These are phyloP conservation scores for Chrysoporthe austroafricana DNA, from an alignment of 2,329 filamentous ascomycete genomes.

Conservation along the genomic window DNA sequence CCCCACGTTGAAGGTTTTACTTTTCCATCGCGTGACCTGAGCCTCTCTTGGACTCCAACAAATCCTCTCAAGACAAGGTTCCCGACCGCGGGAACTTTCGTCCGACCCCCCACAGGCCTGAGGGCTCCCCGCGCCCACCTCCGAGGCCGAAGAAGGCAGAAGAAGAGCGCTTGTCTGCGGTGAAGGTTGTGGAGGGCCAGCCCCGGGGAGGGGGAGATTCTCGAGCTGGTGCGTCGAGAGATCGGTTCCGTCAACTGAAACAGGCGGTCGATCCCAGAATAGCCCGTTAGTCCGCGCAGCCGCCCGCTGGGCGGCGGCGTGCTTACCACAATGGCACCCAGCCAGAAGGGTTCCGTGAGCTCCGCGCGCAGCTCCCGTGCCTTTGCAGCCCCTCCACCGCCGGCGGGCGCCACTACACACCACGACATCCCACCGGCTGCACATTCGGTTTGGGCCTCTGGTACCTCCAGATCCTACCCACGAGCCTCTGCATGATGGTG, in stretches of 20 bases:
- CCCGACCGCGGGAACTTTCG: slow-evolving; percentile 1
- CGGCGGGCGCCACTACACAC: slow-evolving; percentile 19
- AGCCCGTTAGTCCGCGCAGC: not conserved
- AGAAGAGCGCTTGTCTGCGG: too few relatives aligned
- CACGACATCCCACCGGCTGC: slow-evolving; percentile 12
- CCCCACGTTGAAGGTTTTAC: not conserved
- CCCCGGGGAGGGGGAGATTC: too few relatives aligned
- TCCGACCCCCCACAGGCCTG: not conserved
- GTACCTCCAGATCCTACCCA: slow-evolving; percentile 10
- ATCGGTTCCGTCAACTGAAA: not conserved
- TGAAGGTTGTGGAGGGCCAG: not conserved
- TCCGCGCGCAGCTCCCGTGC: slow-evolving; percentile 13
- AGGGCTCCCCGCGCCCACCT: not conserved
- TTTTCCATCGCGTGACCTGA: not conserved
- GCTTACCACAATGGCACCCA: slow-evolving; percentile 6
- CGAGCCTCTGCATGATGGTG: slow-evolving; percentile 19
- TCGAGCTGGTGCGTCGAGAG: too few relatives aligned
- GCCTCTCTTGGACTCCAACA: not conserved
- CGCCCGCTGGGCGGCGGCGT: not conserved
- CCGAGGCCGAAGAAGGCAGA: too few relatives aligned
- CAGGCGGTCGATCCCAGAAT: not conserved
- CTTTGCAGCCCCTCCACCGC: slow-evolving; percentile 14
- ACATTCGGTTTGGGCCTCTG: slow-evolving; percentile 7
- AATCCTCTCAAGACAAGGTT: not conserved
- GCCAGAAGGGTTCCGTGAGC: slow-evolving; percentile 15